Evolutionary conservation across 2,329 filamentous ascomycete species (phyloP), one percentile per base, ranked within the genome.

Genomic region (Xylaria sp.): DNA sequence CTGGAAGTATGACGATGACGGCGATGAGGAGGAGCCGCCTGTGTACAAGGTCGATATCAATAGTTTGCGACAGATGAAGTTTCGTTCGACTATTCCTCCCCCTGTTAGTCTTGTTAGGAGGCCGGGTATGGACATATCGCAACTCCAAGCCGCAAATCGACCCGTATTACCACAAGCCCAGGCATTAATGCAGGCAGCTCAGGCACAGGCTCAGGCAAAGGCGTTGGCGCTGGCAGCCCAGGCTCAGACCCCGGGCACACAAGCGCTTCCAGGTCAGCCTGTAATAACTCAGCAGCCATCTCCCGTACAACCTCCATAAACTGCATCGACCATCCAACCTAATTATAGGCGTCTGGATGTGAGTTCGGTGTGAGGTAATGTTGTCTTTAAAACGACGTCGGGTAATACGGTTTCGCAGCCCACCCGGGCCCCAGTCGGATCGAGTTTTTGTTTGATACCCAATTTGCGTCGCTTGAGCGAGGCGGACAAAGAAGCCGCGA

Each of bases 1-100:
- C 63, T 97, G 90, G 85, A 96, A 93, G 77, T 96, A 92, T 78
- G 92, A 96, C 72, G 88, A 89, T 25, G 91, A 96, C 70, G 91
- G 93, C 63, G 89, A 68, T 46, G 72, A 90, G 65, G 92, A 96
- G 54, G 90, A 93, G 59, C 86, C 88, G 57, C 83, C 89, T 23
- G 81, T 88, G 62, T 93, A 93, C 79, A 85, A 89, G 57, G 83
- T 93, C 60, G 92, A 97, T 73, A 90, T 89, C 37, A 88, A 83
- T 68, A 85, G 86, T 68, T 84, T 82, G 15, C 78, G 80, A 21
- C 83, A 85, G 21, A 76, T 89, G 68, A 85, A 83, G 68, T 89
- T 87, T 68, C 79, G 87, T 38, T 83, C 85, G n/a, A 84, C 81
- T 6, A 83, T 87, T 19, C 84, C 83, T 1, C 72, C 85, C 37